Base-by-base conservation (phyloP, 2,329 filamentous ascomycete species). In the Aspergillus tubingensis region DNA sequence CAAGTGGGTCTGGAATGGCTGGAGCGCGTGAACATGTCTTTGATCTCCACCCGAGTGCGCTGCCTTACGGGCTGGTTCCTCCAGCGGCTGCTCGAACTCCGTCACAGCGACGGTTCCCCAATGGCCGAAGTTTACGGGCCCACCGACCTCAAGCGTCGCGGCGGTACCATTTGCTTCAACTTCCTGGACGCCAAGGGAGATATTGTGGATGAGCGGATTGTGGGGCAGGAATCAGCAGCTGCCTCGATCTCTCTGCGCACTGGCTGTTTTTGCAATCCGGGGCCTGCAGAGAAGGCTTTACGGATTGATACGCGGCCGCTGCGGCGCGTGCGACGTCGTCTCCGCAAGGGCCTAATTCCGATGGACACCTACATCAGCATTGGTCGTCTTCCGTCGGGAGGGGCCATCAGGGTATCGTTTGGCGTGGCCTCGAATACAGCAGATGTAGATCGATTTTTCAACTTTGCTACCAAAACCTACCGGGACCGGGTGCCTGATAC, bases 261-360 rank as follows among this genome's bases (percentile, higher is more conserved):
- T 15, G 59, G 59, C 19, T 61, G 59, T 17, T 61, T 61, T 17
- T 61, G 59, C 44, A 61, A 61, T 11, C 59, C 59, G 3, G 59
- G 59, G 5, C 49, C 49, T 11, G 43, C 48, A 13, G 59, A 61
- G 32, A 54, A 48, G 6, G 59, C 59, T 6, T 51, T 61, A 19
- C 49, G 54, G 5, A 17, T 61, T n/a, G 50, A 54, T 27, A n/a
- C 27, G 19, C 43, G 19, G 13, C 8, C 27, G 19, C 54, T 54
- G 2, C 54, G 59, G 10, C 43, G 41, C 1, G 13, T 58, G 30
- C 54, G 54, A 7, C 17, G 53, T 6, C 59, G 36, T 5, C 21
- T 58, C 10, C 27, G 48, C 13, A 54, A 58, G n/a, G 38, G 32
- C 11, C 32, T 30, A n/a, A 36, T 38, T 3, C 32, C 54, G 8